Percentiles rank a stretch among this genome's conserved stretches.
These are phyloP conservation scores for Eucalyptus brandiana DNA, from an alignment of 345 rosid species.

Conservation along the genomic window DNA sequence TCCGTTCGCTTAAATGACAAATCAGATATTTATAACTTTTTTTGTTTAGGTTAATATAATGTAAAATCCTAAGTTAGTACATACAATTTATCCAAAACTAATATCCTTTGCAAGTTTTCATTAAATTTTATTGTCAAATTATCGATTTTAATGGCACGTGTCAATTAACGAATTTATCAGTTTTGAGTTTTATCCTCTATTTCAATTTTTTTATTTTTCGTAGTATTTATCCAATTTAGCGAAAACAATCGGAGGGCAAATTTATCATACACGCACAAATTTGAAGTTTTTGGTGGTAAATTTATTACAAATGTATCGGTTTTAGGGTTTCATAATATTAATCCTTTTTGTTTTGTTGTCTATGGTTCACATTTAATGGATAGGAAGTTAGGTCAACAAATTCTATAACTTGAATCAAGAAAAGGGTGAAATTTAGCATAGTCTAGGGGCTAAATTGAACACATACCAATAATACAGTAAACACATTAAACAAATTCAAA, in stretches of 20 bases:
- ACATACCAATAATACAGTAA: accelerated
- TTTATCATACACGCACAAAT: accelerated
- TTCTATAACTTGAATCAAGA: neutral
- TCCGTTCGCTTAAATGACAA: neutral
- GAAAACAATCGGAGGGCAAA: too few relatives aligned
- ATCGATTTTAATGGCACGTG: accelerated
- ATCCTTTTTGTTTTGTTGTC: neutral
- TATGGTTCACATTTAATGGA: neutral
- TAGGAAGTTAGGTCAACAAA: neutral
- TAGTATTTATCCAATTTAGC: too few relatives aligned
- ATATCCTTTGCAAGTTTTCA: too few relatives aligned
- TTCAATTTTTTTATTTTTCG: too few relatives aligned
- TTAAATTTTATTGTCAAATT: too few relatives aligned
- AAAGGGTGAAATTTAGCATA: neutral
- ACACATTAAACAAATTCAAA: neutral
- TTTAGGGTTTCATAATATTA: too few relatives aligned
- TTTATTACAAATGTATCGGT: accelerated
- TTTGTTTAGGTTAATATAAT: too few relatives aligned
- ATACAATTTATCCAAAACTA: too few relatives aligned
- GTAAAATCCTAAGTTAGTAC: too few relatives aligned
- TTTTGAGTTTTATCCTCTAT: too few relatives aligned
- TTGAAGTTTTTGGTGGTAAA: too few relatives aligned
- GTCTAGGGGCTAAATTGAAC: neutral
- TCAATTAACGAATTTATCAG: accelerated
- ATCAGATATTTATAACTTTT: neutral